Evolutionary conservation across 202 grass and related monocot genomes (phyloP).

Genomic region (Digitaria exilis): DNA sequence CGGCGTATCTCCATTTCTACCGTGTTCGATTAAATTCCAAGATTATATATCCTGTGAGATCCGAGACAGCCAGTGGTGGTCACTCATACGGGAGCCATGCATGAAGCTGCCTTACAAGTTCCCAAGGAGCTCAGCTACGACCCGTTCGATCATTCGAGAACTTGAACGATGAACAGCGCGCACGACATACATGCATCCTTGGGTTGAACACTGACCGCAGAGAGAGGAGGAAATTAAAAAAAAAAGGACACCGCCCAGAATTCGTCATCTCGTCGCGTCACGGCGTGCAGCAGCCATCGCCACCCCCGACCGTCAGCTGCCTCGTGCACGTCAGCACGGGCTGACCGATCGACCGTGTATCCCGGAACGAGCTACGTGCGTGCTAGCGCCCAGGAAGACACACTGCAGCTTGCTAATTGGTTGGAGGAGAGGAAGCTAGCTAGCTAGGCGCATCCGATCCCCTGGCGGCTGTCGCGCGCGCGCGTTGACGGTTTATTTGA

Average conservation of each 20-base stretch:
- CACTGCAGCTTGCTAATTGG: too few species aligned
- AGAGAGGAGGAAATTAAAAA: too few species aligned
- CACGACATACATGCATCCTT: neutral
- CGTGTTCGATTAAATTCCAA: neutral
- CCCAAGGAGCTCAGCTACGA: neutral
- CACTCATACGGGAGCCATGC: neutral
- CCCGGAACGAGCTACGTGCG: neutral
- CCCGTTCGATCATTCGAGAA: neutral
- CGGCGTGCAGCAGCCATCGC: neutral
- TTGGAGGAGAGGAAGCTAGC: too few species aligned
- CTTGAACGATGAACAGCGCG: neutral
- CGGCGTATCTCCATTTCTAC: neutral
- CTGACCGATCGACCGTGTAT: neutral
- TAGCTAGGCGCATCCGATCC: too few species aligned
- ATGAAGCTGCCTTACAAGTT: constrained; percentile 27
- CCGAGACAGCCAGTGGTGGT: neutral
- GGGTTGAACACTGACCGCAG: neutral
- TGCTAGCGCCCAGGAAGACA: neutral
- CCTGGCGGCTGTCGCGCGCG: neutral
- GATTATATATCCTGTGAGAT: neutral
- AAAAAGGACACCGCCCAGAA: neutral
- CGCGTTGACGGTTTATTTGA: neutral
- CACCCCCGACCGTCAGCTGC: neutral
- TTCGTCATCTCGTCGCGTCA: neutral
- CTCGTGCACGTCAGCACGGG: neutral